phyloP scores from a whole-genome alignment of 140 eudicot species.

The Oenanthe javanica region DNA sequence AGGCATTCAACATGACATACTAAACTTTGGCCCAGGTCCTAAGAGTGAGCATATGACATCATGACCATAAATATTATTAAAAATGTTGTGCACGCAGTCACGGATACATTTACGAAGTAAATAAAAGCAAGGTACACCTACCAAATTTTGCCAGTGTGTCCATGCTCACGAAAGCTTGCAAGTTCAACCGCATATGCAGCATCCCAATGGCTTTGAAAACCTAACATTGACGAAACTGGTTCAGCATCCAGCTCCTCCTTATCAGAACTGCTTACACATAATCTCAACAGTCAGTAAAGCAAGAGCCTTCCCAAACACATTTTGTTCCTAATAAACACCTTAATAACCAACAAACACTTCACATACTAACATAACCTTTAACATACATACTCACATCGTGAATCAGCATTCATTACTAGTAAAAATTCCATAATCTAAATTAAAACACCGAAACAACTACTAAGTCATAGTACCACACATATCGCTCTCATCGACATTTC shows the following conservation, averaged over 20 bases:
- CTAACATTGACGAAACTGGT: slow-evolving; percentile 73
- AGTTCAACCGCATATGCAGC: slow-evolving; percentile 81
- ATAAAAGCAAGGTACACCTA: slow-evolving; percentile 15
- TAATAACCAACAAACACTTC: not conserved
- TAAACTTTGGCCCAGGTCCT: not conserved
- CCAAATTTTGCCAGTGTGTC: slow-evolving; percentile 99
- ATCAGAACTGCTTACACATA: slow-evolving; percentile 67
- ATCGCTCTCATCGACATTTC: not conserved
- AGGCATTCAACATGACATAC: not conserved
- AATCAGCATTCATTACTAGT: not conserved
- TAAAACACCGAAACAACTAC: not conserved
- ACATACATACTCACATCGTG: not conserved
- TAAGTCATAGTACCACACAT: not conserved
- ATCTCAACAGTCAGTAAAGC: not conserved
- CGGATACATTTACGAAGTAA: not conserved
- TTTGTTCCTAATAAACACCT: not conserved
- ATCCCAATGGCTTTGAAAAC: slow-evolving; percentile 98
- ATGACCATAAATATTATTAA: not conserved
- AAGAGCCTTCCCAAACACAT: not conserved
- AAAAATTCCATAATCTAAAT: not conserved
- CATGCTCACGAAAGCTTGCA: slow-evolving; percentile 87
- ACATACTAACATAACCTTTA: too few species aligned
- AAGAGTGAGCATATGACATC: not conserved
- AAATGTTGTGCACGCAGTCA: not conserved
- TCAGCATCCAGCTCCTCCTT: slow-evolving; percentile 95